Percentiles rank a stretch among this genome's conserved stretches.
Evolutionary conservation across 441 rosid species (phyloP).

Genomic region (Viola pubescens): DNA sequence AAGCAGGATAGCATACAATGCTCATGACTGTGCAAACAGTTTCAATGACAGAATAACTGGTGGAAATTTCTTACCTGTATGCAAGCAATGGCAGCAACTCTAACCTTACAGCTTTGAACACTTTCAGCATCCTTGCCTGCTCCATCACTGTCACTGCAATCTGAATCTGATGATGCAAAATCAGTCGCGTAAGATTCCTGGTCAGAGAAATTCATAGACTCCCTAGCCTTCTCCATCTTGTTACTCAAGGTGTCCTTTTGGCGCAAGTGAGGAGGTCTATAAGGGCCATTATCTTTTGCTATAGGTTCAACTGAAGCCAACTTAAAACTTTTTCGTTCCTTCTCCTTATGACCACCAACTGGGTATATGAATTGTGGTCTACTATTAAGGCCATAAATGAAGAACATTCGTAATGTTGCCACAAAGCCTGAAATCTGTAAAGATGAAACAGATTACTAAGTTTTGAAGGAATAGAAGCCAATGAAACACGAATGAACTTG

Average conservation of each 20-base stretch:
- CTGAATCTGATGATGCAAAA: conserved; percentile 72
- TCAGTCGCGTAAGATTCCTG: conserved; percentile 41
- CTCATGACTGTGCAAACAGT: neutral
- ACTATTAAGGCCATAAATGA: conserved; percentile 56
- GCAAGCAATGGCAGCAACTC: conserved; percentile 74
- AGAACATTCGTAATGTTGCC: conserved; percentile 63
- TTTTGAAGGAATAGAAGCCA: conserved; percentile 9
- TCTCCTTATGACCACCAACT: conserved; percentile 31
- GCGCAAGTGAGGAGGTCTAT: conserved; percentile 91
- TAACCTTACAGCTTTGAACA: conserved; percentile 60
- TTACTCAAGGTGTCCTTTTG: conserved; percentile 39
- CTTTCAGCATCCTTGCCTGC: conserved; percentile 38
- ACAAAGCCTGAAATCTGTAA: conserved; percentile 75
- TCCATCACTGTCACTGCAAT: conserved; percentile 80
- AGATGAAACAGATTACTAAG: conserved; percentile 1
- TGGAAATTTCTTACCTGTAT: conserved; percentile 47
- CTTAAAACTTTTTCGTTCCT: conserved; percentile 32
- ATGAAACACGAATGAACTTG: neutral
- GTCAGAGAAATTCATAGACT: conserved; percentile 32
- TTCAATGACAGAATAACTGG: neutral
- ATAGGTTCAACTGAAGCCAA: conserved; percentile 32
- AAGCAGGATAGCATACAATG: neutral
- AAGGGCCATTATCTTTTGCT: conserved; percentile 39
- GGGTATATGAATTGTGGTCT: conserved; percentile 29
- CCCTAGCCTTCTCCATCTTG: conserved; percentile 34